Base-by-base conservation (phyloP, 2,329 filamentous ascomycete species). In the Hysterium pulicare region DNA sequence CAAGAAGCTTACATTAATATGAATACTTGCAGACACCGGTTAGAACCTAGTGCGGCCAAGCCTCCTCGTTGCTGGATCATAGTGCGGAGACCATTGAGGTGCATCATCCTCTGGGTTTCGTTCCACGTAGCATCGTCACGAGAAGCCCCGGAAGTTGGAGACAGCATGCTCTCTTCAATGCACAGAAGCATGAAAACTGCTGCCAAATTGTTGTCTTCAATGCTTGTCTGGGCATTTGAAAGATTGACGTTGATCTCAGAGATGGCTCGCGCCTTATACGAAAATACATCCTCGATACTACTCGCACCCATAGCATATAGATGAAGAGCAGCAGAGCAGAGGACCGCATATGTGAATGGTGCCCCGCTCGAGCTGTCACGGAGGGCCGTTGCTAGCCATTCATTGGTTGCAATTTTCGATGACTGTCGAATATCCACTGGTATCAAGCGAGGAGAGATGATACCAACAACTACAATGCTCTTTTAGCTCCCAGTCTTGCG, bases 1-100 rank as follows among this genome's bases (percentile, higher is more conserved):
- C 38, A 20, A 4, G 15, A 5, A 13, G 15, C 20, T 21, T 41
- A 64, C 62, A 60, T 57, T 20, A 66, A 41, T 19, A 66, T 50
- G 38, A 61, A 64, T 1, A 54, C 51, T 36, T 66, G 60, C 32
- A 66, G 41, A 43, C 57, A 60, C 22, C 48, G 48, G 35, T 62
- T 66, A 11, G 50, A 49, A 28, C 32, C 37, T 19, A 66, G 38
- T 5, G 50, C 53, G 21, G 51, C 45, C 38, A 66, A 56, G 9
- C 62, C 62, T 3, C 61, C 62, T 52, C 62, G 53, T 43, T 62
- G 62, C n/a, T 46, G 15, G 16, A 66, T 59, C 62, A 66, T 66
- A 1, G 51, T 51, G 33, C 41, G 48, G 5, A 66, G 45, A 4
- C 62, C 62, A 35, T 57, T 58, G n/a, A 55, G 42, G 42, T 66